phyloP scores from a whole-genome alignment of 1,139 yeast genomes.

The Suhomyces ambrosiae region DNA sequence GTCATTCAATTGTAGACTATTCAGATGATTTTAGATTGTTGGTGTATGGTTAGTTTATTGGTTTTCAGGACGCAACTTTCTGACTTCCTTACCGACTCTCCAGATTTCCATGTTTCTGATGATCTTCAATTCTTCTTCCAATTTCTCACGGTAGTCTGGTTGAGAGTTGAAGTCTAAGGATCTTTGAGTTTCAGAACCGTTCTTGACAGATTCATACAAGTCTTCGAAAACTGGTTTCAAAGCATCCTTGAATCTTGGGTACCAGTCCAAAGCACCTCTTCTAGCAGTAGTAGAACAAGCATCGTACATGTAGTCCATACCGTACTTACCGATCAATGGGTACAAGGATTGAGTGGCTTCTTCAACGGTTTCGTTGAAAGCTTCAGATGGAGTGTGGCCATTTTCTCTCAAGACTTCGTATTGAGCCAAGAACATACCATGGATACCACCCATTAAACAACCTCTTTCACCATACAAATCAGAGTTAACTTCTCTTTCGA shows the following conservation, averaged over 20 bases:
- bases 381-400: conserved; percentile 99
- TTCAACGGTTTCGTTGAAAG: conserved; percentile 99
- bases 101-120: conserved; percentile 99
- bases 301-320: conserved; percentile 99
- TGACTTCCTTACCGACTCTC: conserved; percentile 99
- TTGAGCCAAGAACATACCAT: conserved; percentile 99
- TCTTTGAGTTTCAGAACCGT: conserved; percentile 97
- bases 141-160: conserved; percentile 95
- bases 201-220: conserved; percentile 91
- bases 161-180: conserved; percentile 98
- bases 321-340: conserved; percentile 98
- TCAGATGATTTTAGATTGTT: conserved; percentile 14
- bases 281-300: conserved; percentile 99
- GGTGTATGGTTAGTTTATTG: conserved; percentile 47
- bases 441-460: conserved; percentile 99
- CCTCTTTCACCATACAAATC: conserved; percentile 99
- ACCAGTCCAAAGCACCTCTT: conserved; percentile 99
- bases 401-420: conserved; percentile 99
- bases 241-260: conserved; percentile 98
- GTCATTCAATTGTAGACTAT: conserved; percentile 38
- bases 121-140: conserved; percentile 88
- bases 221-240: conserved; percentile 98
- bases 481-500: conserved; percentile 98
- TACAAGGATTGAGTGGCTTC: conserved; percentile 99
- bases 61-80: conserved; percentile 99